phyloP scores from a whole-genome alignment of 352 stramenopile genomes.

The Blastocystis sp. region DNA sequence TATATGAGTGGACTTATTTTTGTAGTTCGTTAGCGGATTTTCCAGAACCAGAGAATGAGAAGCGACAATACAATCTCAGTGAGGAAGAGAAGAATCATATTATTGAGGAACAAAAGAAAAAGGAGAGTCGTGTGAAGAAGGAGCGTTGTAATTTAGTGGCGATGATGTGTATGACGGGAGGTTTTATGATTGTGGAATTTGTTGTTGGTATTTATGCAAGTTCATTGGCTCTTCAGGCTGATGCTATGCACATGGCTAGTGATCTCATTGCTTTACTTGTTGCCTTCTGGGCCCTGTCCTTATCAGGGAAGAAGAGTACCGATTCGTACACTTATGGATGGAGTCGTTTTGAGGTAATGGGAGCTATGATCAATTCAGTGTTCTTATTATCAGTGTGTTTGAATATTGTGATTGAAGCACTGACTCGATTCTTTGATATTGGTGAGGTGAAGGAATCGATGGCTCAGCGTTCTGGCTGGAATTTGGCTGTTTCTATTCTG shows the following conservation, averaged over 20 bases:
- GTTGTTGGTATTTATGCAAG: slow-evolving; percentile 75
- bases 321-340: slow-evolving; percentile 64
- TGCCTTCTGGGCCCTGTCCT: slow-evolving; percentile 42
- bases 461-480: background rate
- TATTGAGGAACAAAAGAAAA: slow-evolving; percentile 21
- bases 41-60: slow-evolving; percentile 11
- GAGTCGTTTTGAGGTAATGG: slow-evolving; percentile 75
- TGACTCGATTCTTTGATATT: slow-evolving; percentile 54
- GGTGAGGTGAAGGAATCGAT: slow-evolving; percentile 52
- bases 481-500: slow-evolving; percentile 38
- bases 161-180: slow-evolving; percentile 71
- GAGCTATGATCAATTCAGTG: slow-evolving; percentile 68
- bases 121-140: slow-evolving; percentile 61
- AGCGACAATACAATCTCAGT: slow-evolving; percentile 57
- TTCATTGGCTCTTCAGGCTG: slow-evolving; percentile 76
- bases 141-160: slow-evolving; percentile 75
- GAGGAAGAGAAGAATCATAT: slow-evolving; percentile 29
- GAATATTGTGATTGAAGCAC: slow-evolving; percentile 59
- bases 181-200: slow-evolving; percentile 79
- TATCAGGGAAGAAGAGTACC: slow-evolving; percentile 70
- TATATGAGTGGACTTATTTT: background rate
- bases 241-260: slow-evolving; percentile 80
- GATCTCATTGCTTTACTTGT: slow-evolving; percentile 68
- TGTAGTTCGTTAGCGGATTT: background rate
- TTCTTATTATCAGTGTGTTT: slow-evolving; percentile 59